A percentile compares a stretch with the other conserved stretches of the same genome.
These are phyloP conservation scores for Candida piceae DNA, from an alignment of 805 yeast species.

Conservation along the genomic window DNA sequence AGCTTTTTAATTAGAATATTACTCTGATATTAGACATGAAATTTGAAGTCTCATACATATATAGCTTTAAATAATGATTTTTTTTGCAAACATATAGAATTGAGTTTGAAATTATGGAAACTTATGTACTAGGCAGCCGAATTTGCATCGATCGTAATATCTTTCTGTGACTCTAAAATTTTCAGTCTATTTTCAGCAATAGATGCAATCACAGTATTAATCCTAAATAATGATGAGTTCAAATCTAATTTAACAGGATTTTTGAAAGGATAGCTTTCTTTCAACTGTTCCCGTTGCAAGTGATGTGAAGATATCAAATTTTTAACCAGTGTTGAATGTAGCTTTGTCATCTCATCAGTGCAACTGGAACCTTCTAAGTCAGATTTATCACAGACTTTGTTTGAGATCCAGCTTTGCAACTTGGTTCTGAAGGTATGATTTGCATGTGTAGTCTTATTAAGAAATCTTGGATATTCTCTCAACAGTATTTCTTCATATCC, in stretches of 20 bases:
- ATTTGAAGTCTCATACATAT: too few species aligned
- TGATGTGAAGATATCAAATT: slow-evolving; percentile 18
- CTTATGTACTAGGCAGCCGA: too few species aligned
- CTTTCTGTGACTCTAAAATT: too few species aligned
- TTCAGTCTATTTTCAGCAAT: slow-evolving; percentile 3
- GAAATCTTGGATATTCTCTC: slow-evolving; percentile 33
- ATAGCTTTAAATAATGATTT: not conserved
- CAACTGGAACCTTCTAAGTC: slow-evolving; percentile 27
- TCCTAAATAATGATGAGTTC: not conserved
- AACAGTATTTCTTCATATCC: slow-evolving; percentile 29
- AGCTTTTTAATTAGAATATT: too few species aligned
- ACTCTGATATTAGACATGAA: too few species aligned
- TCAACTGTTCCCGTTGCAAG: slow-evolving; percentile 26
- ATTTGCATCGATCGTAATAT: too few species aligned
- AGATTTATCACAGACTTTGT: slow-evolving; percentile 14
- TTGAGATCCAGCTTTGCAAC: slow-evolving; percentile 22
- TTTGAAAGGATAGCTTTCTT: slow-evolving; percentile 12
- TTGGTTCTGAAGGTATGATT: slow-evolving; percentile 21
- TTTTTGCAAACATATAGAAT: not conserved
- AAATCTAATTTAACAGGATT: not conserved
- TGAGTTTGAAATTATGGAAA: too few species aligned
- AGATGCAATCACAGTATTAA: slow-evolving; percentile 4
- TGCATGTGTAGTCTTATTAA: slow-evolving; percentile 13
- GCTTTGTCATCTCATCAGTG: slow-evolving; percentile 21
- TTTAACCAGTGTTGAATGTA: slow-evolving; percentile 25